These are phyloP conservation scores for Nemania diffusa DNA, from an alignment of 2,329 filamentous ascomycete species.

Conservation along the genomic window DNA sequence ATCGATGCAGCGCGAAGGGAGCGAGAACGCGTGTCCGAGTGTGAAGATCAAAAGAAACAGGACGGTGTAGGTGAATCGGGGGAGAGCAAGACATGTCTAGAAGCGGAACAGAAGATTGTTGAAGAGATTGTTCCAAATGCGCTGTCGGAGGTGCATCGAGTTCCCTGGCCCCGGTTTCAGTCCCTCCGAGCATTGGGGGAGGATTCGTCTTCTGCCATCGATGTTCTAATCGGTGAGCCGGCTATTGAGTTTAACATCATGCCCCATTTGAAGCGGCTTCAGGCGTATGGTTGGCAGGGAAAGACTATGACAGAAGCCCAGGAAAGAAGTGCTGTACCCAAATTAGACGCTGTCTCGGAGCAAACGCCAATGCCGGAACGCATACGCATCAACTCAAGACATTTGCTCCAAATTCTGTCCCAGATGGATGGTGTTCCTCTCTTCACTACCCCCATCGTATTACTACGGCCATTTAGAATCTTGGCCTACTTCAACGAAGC, in stretches of 20 bases:
- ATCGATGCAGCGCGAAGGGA: background rate
- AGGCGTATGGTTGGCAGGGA: background rate
- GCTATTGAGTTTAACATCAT: background rate
- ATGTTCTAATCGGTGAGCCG: conserved; percentile 7
- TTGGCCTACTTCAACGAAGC: background rate
- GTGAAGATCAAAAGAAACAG: background rate
- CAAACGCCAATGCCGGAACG: conserved; percentile 8
- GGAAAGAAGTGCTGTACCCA: background rate
- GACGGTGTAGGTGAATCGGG: background rate
- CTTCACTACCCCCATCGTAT: background rate
- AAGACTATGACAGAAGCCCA: background rate
- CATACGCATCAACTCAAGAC: conserved; percentile 4
- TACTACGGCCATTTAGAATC: conserved; percentile 5
- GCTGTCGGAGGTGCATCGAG: background rate
- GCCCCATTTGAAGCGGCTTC: background rate
- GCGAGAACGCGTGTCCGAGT: background rate
- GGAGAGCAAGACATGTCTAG: background rate
- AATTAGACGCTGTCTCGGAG: background rate
- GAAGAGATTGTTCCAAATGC: background rate
- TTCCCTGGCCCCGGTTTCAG: background rate
- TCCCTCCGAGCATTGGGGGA: background rate
- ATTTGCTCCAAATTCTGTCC: background rate
- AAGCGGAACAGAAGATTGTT: background rate
- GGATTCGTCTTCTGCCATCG: background rate
- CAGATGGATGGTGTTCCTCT: background rate